Evolutionary conservation across 768 basidiomycete genomes (phyloP).

Genomic region (Suillus bovinus): DNA sequence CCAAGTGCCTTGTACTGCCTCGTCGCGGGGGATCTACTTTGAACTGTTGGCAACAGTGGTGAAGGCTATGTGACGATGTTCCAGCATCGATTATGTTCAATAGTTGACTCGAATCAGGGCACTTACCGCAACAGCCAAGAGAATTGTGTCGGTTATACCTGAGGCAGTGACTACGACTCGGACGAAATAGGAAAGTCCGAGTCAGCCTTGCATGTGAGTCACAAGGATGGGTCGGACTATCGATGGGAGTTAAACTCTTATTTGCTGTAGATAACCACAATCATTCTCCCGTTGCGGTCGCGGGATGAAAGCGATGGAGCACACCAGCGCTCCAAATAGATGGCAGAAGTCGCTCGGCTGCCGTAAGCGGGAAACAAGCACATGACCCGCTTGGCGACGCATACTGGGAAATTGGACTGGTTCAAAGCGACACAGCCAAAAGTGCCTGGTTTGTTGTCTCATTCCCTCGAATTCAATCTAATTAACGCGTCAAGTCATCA

Average conservation of each 20-base stretch:
- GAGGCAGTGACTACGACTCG: not conserved
- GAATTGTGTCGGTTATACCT: not conserved
- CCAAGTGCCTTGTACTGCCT: not conserved
- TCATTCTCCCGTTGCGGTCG: not conserved
- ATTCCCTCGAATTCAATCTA: not conserved
- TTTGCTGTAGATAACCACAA: not conserved
- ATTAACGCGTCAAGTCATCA: not conserved
- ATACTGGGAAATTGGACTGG: too few relatives aligned
- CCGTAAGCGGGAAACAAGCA: not conserved
- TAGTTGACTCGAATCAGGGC: not conserved
- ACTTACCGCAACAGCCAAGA: not conserved
- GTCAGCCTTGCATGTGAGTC: not conserved
- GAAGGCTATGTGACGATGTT: not conserved
- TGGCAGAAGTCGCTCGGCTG: not conserved
- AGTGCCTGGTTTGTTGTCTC: not conserved
- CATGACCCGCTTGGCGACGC: not conserved
- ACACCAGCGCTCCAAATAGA: not conserved
- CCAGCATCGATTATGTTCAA: not conserved
- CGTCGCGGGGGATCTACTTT: not conserved
- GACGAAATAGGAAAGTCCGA: not conserved
- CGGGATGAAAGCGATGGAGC: not conserved
- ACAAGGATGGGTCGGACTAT: too few relatives aligned
- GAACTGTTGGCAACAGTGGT: not conserved
- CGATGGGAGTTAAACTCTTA: not conserved
- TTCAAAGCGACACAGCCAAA: too few relatives aligned